These are phyloP conservation scores for Hypoxylon trugodes DNA, from an alignment of 495 filamentous ascomycete genomes.

Conservation along the genomic window DNA sequence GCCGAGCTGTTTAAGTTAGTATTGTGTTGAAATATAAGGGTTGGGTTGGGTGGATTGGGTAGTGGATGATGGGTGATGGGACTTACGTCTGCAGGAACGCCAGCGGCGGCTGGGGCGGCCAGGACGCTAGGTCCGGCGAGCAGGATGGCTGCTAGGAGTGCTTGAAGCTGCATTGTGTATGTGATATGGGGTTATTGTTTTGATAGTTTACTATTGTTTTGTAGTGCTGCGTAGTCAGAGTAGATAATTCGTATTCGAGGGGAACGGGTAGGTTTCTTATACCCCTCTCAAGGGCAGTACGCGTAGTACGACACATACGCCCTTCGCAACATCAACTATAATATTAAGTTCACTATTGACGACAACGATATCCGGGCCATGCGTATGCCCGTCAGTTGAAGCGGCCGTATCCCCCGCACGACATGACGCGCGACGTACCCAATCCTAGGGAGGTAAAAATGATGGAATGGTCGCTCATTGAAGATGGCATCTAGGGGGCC, in stretches of 20 bases:
- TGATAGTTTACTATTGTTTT: too few species aligned
- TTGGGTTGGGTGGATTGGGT: slow-evolving; percentile 6
- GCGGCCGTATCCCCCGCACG: not conserved
- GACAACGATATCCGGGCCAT: slow-evolving; percentile 29
- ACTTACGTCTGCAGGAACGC: too few species aligned
- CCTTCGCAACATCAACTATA: not conserved
- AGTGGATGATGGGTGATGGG: not conserved
- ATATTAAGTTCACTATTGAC: slow-evolving; percentile 34
- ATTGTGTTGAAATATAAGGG: not conserved
- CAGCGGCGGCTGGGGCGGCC: slow-evolving; percentile 23
- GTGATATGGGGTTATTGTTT: not conserved
- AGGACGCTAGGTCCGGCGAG: slow-evolving; percentile 32
- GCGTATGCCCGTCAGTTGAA: not conserved
- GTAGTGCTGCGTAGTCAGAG: too few species aligned
- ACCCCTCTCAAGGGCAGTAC: not conserved
- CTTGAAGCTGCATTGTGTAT: slow-evolving; percentile 37
- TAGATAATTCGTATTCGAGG: not conserved
- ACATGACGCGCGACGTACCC: slow-evolving; percentile 25
- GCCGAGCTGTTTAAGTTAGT: not conserved
- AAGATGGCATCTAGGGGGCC: slow-evolving; percentile 10
- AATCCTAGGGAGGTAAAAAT: not conserved
- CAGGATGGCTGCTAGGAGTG: slow-evolving; percentile 39
- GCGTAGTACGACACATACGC: not conserved
- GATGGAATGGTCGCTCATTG: slow-evolving; percentile 3
- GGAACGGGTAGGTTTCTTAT: slow-evolving; percentile 13